Evolutionary conservation across 2,329 filamentous ascomycete species (phyloP).

Genomic region (Talaromyces sp.): DNA sequence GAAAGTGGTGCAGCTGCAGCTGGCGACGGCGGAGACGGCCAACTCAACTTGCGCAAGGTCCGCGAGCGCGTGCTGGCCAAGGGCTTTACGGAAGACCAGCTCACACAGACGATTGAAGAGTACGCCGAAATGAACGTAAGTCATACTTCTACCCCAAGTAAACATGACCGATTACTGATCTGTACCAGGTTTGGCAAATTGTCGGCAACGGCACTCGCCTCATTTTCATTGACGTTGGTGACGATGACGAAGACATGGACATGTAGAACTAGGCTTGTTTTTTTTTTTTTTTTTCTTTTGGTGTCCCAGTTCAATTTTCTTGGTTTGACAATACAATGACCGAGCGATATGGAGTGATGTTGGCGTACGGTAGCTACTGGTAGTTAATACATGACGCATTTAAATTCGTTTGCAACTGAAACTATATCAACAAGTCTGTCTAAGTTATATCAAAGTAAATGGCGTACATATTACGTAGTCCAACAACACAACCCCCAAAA

Average conservation of each 20-base stretch:
- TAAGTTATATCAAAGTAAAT: too few relatives aligned
- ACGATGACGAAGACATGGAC: slow-evolving; percentile 42
- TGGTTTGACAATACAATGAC: slow-evolving; percentile 1
- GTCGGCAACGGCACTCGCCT: slow-evolving; percentile 64
- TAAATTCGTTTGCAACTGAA: neutral
- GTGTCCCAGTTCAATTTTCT: slow-evolving; percentile 1
- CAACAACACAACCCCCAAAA: neutral
- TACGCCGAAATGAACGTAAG: slow-evolving; percentile 86
- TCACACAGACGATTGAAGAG: slow-evolving; percentile 78
- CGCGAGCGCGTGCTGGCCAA: slow-evolving; percentile 89
- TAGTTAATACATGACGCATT: neutral
- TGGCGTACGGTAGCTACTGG: slow-evolving; percentile 2
- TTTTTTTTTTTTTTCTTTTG: neutral
- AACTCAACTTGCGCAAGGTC: slow-evolving; percentile 82
- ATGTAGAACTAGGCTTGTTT: slow-evolving; percentile 18
- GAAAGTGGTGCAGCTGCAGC: slow-evolving; percentile 78
- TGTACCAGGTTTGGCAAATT: slow-evolving; percentile 68
- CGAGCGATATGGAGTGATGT: slow-evolving; percentile 10
- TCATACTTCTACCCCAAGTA: slow-evolving; percentile 24
- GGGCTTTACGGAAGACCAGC: slow-evolving; percentile 94
- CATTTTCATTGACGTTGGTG: slow-evolving; percentile 62
- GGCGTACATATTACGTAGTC: neutral
- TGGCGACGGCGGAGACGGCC: slow-evolving; percentile 65
- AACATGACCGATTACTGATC: slow-evolving; percentile 32
- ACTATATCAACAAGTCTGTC: neutral